These are phyloP conservation scores for Viola pubescens DNA, from an alignment of 441 rosid species.

Conservation along the genomic window DNA sequence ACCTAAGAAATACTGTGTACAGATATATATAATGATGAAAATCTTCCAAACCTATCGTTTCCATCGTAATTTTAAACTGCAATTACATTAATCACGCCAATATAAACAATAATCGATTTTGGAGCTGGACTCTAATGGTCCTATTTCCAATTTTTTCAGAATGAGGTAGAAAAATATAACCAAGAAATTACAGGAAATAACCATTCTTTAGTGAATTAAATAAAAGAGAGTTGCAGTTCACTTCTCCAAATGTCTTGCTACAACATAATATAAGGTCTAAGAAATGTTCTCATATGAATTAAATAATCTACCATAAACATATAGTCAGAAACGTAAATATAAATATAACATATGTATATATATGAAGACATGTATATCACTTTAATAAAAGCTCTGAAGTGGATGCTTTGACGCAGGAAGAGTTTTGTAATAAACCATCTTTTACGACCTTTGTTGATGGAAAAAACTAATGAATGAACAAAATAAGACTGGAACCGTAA, in stretches of 20 bases:
- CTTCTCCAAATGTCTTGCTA: conserved; percentile 18
- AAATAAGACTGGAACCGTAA: conserved; percentile 10
- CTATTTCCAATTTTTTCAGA: no score
- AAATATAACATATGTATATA: conserved; percentile 12
- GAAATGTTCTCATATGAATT: conserved; percentile 22
- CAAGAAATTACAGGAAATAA: not conserved
- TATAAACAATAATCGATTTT: no score
- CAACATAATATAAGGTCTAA: conserved; percentile 20
- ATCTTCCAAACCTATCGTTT: no score
- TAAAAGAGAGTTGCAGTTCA: conserved; percentile 20
- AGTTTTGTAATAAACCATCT: conserved; percentile 17
- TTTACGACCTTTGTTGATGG: conserved; percentile 13
- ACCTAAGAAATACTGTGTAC: no score
- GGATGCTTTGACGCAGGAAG: conserved; percentile 18
- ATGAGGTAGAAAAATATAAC: no score
- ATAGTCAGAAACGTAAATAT: conserved; percentile 18
- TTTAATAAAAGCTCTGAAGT: conserved; percentile 24
- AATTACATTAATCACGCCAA: no score
- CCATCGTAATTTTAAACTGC: no score
- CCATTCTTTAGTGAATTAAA: conserved; percentile 12
- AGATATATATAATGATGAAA: no score
- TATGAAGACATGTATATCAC: conserved; percentile 21
- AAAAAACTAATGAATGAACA: conserved; percentile 42
- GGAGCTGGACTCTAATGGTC: no score
- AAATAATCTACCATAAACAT: conserved; percentile 19